A percentile compares a stretch with the other conserved stretches of the same genome.
Conservation (phyloP, 225 moss, liverwort and hornwort genomes). For the Sphagnum tenellum region DNA sequence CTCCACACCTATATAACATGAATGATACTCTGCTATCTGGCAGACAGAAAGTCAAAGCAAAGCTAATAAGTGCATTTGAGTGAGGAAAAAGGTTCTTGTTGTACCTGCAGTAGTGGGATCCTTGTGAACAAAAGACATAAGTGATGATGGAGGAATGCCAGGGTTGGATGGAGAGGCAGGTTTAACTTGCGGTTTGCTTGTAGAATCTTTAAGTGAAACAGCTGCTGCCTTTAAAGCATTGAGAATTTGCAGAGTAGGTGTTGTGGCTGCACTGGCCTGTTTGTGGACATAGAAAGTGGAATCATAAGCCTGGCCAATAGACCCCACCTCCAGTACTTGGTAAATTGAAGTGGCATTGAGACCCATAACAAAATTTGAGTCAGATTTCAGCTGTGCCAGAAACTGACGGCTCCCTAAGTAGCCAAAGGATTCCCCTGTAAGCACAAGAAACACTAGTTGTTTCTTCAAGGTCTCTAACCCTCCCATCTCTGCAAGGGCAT, state of each 20-base stretch:
- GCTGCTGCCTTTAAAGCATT: conserved; percentile 61
- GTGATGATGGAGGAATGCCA: conserved; percentile 90
- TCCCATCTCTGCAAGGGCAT: conserved; percentile 62
- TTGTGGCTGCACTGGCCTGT: conserved; percentile 40
- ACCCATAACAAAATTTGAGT: conserved; percentile 40
- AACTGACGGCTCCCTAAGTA: conserved; percentile 97
- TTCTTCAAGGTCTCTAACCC: conserved; percentile 52
- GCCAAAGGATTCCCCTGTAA: conserved; percentile 90
- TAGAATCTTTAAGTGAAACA: conserved; percentile 20
- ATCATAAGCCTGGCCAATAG: conserved; percentile 65
- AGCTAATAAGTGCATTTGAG: too few relatives aligned
- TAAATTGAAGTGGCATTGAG: conserved; percentile 47
- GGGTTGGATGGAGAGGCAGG: conserved; percentile 60
- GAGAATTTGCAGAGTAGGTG: conserved; percentile 50
- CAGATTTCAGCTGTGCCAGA: conserved; percentile 59
- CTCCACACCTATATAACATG: too few relatives aligned
- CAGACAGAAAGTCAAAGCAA: too few relatives aligned
- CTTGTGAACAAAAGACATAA: conserved; percentile 79
- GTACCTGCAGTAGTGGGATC: conserved; percentile 29
- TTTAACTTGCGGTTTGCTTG: conserved; percentile 46
- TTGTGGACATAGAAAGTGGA: conserved; percentile 74
- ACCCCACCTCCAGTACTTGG: conserved; percentile 87
- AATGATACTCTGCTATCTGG: too few relatives aligned
- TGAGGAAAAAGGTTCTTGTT: too few relatives aligned
- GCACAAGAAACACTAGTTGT: conserved; percentile 67